Conservation (phyloP, 495 filamentous ascomycete species). For the Lepraria neglecta region DNA sequence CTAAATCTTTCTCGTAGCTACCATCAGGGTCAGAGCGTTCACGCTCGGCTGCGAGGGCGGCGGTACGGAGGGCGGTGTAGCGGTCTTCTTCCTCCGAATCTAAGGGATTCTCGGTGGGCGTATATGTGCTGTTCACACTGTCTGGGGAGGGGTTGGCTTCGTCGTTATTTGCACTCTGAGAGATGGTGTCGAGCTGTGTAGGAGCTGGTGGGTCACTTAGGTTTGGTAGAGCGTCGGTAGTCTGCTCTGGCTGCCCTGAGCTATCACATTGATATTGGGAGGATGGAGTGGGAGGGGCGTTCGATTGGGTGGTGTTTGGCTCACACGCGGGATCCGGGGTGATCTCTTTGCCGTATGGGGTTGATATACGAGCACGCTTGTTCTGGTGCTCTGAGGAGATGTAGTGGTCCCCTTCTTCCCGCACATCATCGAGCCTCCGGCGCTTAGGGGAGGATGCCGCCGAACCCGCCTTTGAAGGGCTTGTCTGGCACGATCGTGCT, state of each 20-base stretch:
- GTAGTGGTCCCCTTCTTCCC: background rate
- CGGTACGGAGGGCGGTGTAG: background rate
- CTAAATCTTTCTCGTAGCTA: conserved; percentile 2
- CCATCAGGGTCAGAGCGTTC: background rate
- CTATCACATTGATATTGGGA: background rate
- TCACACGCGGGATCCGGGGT: background rate
- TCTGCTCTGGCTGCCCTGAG: background rate
- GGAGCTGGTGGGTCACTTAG: background rate
- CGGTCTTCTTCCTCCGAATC: background rate
- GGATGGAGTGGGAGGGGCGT: background rate
- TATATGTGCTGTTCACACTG: background rate
- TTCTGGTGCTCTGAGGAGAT: background rate
- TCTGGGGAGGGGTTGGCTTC: background rate
- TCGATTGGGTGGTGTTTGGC: background rate
- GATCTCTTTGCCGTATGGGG: background rate
- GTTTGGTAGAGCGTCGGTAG: background rate
- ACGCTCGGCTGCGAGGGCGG: conserved; percentile 3
- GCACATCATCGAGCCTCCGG: conserved; percentile 2
- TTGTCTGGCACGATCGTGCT: conserved; percentile 1
- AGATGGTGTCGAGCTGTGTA: background rate
- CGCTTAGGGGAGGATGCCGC: conserved; percentile 1
- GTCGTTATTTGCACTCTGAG: background rate
- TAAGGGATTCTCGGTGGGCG: background rate
- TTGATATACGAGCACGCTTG: conserved; percentile 1
- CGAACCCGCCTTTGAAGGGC: conserved; percentile 4